A percentile compares a stretch with the other conserved stretches of the same genome.
These are phyloP conservation scores for Lanmaoa rubissima DNA, from an alignment of 768 basidiomycete genomes.

Conservation along the genomic window DNA sequence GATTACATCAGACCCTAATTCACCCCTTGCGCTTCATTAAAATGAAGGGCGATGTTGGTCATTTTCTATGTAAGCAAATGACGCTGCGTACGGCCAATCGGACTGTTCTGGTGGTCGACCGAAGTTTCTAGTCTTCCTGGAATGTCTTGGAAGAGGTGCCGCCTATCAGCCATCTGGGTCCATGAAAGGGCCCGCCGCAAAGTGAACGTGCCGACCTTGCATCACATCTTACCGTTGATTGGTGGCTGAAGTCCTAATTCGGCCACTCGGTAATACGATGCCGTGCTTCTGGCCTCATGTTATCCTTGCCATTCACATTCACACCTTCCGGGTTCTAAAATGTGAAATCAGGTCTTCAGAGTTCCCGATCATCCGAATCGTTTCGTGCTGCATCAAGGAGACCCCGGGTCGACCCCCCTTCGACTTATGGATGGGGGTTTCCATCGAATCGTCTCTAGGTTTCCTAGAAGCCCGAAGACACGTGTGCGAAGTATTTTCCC, in stretches of 20 bases:
- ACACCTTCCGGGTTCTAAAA: conserved; percentile 24
- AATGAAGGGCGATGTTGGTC: conserved; percentile 14
- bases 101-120: conserved; percentile 5
- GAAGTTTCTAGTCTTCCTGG: conserved; percentile 11
- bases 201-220: conserved; percentile 17
- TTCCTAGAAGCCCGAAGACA: too few species aligned
- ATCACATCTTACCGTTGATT: background rate
- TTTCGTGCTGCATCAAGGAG: conserved; percentile 13
- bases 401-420: conserved; percentile 17
- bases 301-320: conserved; percentile 27
- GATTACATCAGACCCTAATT: conserved; percentile 23
- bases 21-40: conserved; percentile 16
- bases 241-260: conserved; percentile 16
- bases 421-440: background rate
- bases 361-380: conserved; percentile 23
- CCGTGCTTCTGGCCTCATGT: conserved; percentile 31
- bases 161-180: conserved; percentile 9
- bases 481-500: conserved; percentile 2
- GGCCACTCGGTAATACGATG: conserved; percentile 13
- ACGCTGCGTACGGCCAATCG: conserved; percentile 9
- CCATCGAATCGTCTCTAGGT: background rate
- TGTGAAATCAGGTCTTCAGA: conserved; percentile 10
- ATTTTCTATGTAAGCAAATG: conserved; percentile 4
- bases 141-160: conserved; percentile 8
- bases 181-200: conserved; percentile 12